phyloP scores from a whole-genome alignment of 768 basidiomycete species.

The Mrakia frigida region DNA sequence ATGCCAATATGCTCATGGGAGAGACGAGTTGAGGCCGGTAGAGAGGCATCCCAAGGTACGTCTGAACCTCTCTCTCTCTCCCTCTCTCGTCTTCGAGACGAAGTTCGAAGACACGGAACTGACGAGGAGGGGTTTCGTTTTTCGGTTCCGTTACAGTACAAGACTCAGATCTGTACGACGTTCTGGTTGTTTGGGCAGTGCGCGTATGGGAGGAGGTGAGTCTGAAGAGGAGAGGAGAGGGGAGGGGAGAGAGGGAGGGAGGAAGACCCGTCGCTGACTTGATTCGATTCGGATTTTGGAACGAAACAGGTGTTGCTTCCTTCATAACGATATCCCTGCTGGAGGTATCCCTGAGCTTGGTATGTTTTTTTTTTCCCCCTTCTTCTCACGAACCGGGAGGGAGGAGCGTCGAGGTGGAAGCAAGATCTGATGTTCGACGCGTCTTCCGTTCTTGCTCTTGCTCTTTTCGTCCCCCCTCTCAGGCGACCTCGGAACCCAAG shows the following conservation, averaged over 20 bases:
- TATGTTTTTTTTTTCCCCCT: background rate
- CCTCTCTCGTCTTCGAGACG: background rate
- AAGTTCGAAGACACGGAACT: background rate
- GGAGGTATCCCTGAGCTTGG: slow-evolving; percentile 32
- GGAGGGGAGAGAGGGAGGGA: no score
- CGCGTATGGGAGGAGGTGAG: slow-evolving; percentile 23
- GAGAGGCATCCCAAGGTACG: slow-evolving; percentile 27
- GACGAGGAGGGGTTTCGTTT: background rate
- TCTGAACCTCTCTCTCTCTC: background rate
- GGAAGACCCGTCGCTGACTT: no score
- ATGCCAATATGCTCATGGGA: slow-evolving; percentile 32
- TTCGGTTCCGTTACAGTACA: slow-evolving; percentile 2
- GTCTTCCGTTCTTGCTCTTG: no score
- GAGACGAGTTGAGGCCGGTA: slow-evolving; percentile 27
- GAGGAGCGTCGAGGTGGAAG: no score
- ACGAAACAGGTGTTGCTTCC: slow-evolving; percentile 28
- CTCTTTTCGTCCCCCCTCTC: background rate
- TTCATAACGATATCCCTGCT: slow-evolving; percentile 32
- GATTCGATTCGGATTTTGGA: no score
- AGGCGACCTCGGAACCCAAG: slow-evolving; percentile 30
- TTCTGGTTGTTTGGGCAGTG: slow-evolving; percentile 31
- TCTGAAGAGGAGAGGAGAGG: background rate
- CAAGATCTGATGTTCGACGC: background rate
- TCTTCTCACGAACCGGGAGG: no score
- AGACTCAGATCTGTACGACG: slow-evolving; percentile 32